Conservation (phyloP, 805 yeast species). For the Wickerhamiella allomyrinae region DNA sequence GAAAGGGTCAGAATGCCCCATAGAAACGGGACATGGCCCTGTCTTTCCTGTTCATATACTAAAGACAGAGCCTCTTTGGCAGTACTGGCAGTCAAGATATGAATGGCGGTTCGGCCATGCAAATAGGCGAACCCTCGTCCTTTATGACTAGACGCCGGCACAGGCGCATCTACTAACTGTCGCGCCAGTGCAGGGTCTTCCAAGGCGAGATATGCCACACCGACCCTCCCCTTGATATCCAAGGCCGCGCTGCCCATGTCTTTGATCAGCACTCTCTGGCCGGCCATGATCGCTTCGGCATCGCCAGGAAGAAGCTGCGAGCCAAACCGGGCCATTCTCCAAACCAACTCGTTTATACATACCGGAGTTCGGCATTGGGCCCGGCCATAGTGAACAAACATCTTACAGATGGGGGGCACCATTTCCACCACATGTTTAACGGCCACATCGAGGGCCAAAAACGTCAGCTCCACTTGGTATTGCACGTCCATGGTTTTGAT, state of each 20-base stretch:
- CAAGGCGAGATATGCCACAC: conserved; percentile 18
- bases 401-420: conserved; percentile 17
- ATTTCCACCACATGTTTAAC: conserved; percentile 15
- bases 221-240: conserved; percentile 22
- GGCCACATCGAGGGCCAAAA: conserved; percentile 14
- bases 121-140: conserved; percentile 10
- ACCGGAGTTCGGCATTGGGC: conserved; percentile 1
- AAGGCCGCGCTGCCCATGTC: conserved; percentile 11
- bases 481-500: conserved; percentile 4
- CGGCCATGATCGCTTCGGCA: conserved; percentile 14
- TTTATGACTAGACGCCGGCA: conserved; percentile 2
- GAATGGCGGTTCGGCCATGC: conserved; percentile 8
- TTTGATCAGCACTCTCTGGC: conserved; percentile 17
- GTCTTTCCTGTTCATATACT: conserved; percentile 3
- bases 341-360: conserved; percentile 19
- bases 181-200: conserved; percentile 7
- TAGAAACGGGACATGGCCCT: conserved; percentile 9
- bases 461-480: conserved; percentile 14
- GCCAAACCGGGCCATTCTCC: conserved; percentile 21
- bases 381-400: conserved; percentile 12
- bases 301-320: conserved; percentile 15
- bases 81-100: conserved; percentile 7
- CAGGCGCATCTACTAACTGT: conserved; percentile 4
- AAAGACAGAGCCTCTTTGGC: conserved; percentile 9
- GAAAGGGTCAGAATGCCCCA: conserved; percentile 19